Percentiles rank a stretch among this genome's conserved stretches.
Evolutionary conservation across 2,329 filamentous ascomycete genomes (phyloP).

Genomic region (Geosmithia morbida): DNA sequence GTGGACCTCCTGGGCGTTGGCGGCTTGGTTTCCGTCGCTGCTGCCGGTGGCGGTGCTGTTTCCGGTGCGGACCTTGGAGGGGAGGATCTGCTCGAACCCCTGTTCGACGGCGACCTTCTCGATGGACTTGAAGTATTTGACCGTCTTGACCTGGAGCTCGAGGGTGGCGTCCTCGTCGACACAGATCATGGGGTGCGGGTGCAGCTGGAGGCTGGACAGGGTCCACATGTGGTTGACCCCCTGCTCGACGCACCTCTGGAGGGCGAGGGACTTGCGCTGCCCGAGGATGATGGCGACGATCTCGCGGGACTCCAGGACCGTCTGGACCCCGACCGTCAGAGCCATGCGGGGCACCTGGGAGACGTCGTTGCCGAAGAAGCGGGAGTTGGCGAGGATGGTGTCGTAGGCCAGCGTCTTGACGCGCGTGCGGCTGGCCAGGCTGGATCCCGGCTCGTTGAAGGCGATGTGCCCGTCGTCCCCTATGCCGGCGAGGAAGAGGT

Average conservation of each 20-base stretch:
- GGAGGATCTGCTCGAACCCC: slow-evolving; percentile 43
- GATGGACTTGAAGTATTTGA: slow-evolving; percentile 61
- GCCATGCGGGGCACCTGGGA: slow-evolving; percentile 66
- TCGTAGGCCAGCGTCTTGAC: slow-evolving; percentile 82
- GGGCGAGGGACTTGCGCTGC: slow-evolving; percentile 63
- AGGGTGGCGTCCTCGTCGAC: slow-evolving; percentile 69
- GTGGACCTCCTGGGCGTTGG: too few relatives aligned
- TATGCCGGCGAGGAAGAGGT: slow-evolving; percentile 74
- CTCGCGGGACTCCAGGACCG: slow-evolving; percentile 66
- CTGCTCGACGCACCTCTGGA: slow-evolving; percentile 70
- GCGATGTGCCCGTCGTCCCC: slow-evolving; percentile 80
- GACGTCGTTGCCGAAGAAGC: slow-evolving; percentile 69
- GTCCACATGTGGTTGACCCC: slow-evolving; percentile 89
- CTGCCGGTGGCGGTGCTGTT: slow-evolving; percentile 8
- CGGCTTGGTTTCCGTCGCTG: too few relatives aligned
- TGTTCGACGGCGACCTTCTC: slow-evolving; percentile 45
- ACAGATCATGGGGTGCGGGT: slow-evolving; percentile 69
- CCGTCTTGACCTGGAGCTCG: slow-evolving; percentile 60
- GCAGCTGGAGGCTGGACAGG: slow-evolving; percentile 64
- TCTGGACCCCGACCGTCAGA: slow-evolving; percentile 73
- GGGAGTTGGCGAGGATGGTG: slow-evolving; percentile 72
- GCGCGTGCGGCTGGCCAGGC: slow-evolving; percentile 60
- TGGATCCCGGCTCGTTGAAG: slow-evolving; percentile 81
- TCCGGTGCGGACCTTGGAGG: slow-evolving; percentile 39
- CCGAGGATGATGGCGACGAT: slow-evolving; percentile 74